These are phyloP conservation scores for Hyaloperonospora brassicae DNA, from an alignment of 352 stramenopile genomes.

Conservation along the genomic window DNA sequence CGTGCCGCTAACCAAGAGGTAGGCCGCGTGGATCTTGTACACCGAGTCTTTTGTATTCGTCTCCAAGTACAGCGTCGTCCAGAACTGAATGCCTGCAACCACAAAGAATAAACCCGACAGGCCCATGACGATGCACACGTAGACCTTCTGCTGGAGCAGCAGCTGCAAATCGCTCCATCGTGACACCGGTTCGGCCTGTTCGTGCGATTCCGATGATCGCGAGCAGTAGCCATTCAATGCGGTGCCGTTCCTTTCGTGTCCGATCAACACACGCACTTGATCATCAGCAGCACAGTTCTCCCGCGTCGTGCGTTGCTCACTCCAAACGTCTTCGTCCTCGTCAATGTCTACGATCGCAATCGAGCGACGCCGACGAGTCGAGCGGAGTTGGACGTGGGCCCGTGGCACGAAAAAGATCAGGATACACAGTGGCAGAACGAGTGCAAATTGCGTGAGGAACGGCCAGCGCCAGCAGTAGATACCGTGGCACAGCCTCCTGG, in stretches of 20 bases:
- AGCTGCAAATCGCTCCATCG: conserved; percentile 43
- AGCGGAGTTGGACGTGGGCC: conserved; percentile 55
- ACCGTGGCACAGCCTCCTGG: conserved; percentile 46
- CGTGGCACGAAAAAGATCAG: conserved; percentile 74
- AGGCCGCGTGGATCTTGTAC: conserved; percentile 68
- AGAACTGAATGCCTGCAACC: conserved; percentile 75
- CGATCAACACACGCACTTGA: conserved; percentile 27
- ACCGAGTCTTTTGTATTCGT: conserved; percentile 73
- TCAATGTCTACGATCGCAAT: conserved; percentile 57
- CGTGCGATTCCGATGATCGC: conserved; percentile 15
- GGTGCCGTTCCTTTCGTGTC: conserved; percentile 4
- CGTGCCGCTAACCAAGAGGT: conserved; percentile 67
- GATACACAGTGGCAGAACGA: conserved; percentile 65
- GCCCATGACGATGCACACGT: conserved; percentile 69
- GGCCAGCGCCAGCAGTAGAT: conserved; percentile 86
- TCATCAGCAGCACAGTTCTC: conserved; percentile 9
- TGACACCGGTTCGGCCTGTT: conserved; percentile 16
- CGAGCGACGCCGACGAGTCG: conserved; percentile 35
- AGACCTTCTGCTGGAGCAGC: conserved; percentile 56
- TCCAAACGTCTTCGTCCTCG: conserved; percentile 32
- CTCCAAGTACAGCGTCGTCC: conserved; percentile 77
- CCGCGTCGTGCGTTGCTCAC: conserved; percentile 19
- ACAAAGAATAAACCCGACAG: conserved; percentile 81
- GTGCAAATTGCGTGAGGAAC: conserved; percentile 69
- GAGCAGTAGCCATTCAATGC: conserved; percentile 11